phyloP scores from a whole-genome alignment of 306 rosid genomes.

The Rosa multiflora region DNA sequence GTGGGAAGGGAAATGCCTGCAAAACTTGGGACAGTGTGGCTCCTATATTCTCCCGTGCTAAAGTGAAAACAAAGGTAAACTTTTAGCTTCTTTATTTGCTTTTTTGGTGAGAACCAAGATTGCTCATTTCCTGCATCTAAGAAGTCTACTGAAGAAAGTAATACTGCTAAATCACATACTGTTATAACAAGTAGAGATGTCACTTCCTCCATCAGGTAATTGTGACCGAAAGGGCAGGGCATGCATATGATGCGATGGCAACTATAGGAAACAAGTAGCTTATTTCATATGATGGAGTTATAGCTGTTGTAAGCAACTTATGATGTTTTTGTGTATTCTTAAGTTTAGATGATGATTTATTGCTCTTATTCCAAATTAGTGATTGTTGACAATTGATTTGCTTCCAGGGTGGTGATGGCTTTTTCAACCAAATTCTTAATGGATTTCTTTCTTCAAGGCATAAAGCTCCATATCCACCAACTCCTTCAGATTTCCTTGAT shows the following conservation, averaged over 20 bases:
- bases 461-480: constrained; percentile 74
- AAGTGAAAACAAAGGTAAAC: constrained; percentile 75
- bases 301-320: constrained; percentile 75
- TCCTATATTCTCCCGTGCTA: constrained; percentile 78
- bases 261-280: constrained; percentile 64
- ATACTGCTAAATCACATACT: neutral
- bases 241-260: constrained; percentile 73
- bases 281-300: constrained; percentile 75
- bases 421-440: constrained; percentile 96
- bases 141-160: neutral
- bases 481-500: constrained; percentile 63
- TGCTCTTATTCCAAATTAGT: constrained; percentile 14
- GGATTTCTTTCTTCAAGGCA: constrained; percentile 85
- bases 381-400: constrained; percentile 34
- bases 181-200: neutral
- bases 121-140: neutral
- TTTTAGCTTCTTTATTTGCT: neutral
- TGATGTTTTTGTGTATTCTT: neutral
- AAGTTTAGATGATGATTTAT: constrained; percentile 19
- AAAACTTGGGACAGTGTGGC: constrained; percentile 81
- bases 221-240: constrained; percentile 86
- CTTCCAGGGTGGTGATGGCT: constrained; percentile 96
- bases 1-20: constrained; percentile 80
- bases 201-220: constrained; percentile 51
- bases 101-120: neutral